phyloP scores from a whole-genome alignment of 495 filamentous ascomycete species.

The Mycothermus thermophilus region DNA sequence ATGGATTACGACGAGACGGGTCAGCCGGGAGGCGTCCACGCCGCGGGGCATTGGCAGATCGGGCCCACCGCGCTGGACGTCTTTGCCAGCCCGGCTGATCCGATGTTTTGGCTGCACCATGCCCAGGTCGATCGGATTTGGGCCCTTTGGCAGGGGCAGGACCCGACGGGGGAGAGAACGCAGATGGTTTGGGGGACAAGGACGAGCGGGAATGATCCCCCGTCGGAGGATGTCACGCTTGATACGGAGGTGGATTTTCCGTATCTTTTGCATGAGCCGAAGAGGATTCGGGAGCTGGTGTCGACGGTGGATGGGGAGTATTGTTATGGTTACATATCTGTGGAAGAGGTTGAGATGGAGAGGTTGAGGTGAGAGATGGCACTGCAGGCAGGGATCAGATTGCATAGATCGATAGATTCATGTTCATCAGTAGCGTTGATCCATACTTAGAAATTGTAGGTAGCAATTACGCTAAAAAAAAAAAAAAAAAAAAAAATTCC shows the following conservation, averaged over 20 bases:
- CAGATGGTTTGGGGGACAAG: slow-evolving; percentile 2
- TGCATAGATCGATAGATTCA: no score
- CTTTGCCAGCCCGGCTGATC: slow-evolving; percentile 44
- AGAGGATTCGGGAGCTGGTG: not conserved
- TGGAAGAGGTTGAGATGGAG: no score
- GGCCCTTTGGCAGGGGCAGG: slow-evolving; percentile 51
- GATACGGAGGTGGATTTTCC: not conserved
- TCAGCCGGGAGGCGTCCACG: slow-evolving; percentile 9
- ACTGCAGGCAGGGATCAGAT: no score
- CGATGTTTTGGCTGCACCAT: slow-evolving; percentile 54
- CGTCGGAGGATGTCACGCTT: not conserved
- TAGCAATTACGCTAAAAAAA: no score
- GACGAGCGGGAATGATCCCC: slow-evolving; percentile 3
- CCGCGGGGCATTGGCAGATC: slow-evolving; percentile 13
- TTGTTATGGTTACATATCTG: no score
- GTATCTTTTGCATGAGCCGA: not conserved
- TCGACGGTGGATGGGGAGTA: not conserved
- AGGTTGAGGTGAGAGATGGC: no score
- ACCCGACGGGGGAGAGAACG: slow-evolving; percentile 7
- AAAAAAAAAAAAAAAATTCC: no score
- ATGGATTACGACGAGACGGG: slow-evolving; percentile 10
- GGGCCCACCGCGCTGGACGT: slow-evolving; percentile 28
- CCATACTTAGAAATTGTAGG: no score
- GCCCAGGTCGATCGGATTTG: slow-evolving; percentile 48
- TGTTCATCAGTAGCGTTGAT: no score